Conservation (phyloP, 202 grass and related monocot genomes). For the Eragrostis tef region DNA sequence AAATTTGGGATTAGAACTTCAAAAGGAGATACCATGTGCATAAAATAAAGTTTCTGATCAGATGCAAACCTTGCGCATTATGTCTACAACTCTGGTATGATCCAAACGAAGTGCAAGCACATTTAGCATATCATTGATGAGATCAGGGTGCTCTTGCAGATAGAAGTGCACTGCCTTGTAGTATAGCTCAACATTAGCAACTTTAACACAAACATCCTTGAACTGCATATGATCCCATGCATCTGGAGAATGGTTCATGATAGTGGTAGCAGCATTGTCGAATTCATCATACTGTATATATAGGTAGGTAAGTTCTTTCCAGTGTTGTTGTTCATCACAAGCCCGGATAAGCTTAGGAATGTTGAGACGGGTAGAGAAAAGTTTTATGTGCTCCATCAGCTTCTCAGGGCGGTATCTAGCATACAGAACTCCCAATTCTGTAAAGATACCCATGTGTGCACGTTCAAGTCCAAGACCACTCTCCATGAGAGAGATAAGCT, state of each 20-base stretch:
- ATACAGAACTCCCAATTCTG: constrained; percentile 87
- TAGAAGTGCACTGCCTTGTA: constrained; percentile 98
- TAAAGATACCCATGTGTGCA: constrained; percentile 91
- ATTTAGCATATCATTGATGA: constrained; percentile 92
- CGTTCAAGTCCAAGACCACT: constrained; percentile 94
- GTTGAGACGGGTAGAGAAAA: constrained; percentile 87
- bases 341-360: constrained; percentile 94
- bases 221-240: constrained; percentile 99
- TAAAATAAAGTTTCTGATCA: neutral
- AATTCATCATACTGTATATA: constrained; percentile 98
- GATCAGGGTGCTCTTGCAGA: constrained; percentile 91
- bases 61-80: constrained; percentile 82
- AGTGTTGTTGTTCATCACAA: constrained; percentile 96
- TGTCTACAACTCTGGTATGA: constrained; percentile 89
- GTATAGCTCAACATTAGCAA: constrained; percentile 94
- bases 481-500: constrained; percentile 91
- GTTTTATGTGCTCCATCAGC: constrained; percentile 97
- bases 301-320: constrained; percentile 89
- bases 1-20: constrained; percentile 10
- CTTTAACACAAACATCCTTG: constrained; percentile 90
- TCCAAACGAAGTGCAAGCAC: constrained; percentile 83
- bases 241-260: constrained; percentile 99
- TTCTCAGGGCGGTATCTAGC: constrained; percentile 89
- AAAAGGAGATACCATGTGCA: constrained; percentile 15
- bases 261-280: constrained; percentile 93